Percentiles rank a stretch among this genome's conserved stretches.
Evolutionary conservation across 1,139 yeast species (phyloP).

Genomic region (Pichia sp.): DNA sequence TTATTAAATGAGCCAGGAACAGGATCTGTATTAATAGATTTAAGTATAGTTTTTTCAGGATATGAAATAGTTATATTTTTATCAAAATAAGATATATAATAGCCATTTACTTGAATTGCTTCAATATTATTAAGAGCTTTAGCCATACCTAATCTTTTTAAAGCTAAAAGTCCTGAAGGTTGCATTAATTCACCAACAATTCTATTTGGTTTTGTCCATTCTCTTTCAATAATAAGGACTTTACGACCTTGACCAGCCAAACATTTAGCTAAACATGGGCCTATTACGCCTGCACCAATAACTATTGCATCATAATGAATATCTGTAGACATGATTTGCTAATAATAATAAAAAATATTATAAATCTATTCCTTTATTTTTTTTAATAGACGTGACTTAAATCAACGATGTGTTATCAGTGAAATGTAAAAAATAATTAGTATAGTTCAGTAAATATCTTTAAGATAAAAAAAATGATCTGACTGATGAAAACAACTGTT

Average conservation of each 20-base stretch:
- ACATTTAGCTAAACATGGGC: slow-evolving; percentile 88
- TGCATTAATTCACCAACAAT: slow-evolving; percentile 96
- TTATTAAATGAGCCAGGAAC: slow-evolving; percentile 49
- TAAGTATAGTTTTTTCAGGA: slow-evolving; percentile 44
- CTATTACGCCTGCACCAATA: slow-evolving; percentile 94
- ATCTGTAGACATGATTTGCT: slow-evolving; percentile 32
- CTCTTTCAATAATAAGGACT: slow-evolving; percentile 75
- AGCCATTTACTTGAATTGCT: slow-evolving; percentile 75
- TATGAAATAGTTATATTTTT: slow-evolving; percentile 58
- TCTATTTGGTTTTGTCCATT: slow-evolving; percentile 87
- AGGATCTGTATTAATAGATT: slow-evolving; percentile 43
- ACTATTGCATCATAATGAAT: slow-evolving; percentile 55
- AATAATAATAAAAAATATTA: too few relatives aligned
- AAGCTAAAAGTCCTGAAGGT: slow-evolving; percentile 87
- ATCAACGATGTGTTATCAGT: too few relatives aligned
- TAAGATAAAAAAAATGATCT: too few relatives aligned
- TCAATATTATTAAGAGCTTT: slow-evolving; percentile 75
- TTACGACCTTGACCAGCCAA: slow-evolving; percentile 85
- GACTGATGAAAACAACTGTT: too few relatives aligned
- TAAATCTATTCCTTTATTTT: too few relatives aligned
- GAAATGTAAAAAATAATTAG: too few relatives aligned
- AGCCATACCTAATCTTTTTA: slow-evolving; percentile 74
- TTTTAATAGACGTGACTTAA: too few relatives aligned
- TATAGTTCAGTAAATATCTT: too few relatives aligned
- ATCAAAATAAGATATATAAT: slow-evolving; percentile 64